A percentile compares a stretch with the other conserved stretches of the same genome.
Evolutionary conservation across 495 filamentous ascomycete genomes (phyloP).

Genomic region (Pseudomonodictys pantanalensis): DNA sequence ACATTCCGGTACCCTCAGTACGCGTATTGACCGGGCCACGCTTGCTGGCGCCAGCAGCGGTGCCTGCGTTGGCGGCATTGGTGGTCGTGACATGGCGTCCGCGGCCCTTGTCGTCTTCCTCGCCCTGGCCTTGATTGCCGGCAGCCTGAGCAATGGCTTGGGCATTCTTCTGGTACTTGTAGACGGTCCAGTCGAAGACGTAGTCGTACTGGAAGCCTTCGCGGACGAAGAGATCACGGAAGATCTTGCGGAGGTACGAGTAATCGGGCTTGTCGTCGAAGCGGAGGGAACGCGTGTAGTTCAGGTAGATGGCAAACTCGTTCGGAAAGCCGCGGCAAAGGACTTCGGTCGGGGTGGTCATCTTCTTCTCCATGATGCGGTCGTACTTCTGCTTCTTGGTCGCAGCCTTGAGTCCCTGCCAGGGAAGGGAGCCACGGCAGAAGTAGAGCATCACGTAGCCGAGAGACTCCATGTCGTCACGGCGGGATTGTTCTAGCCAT

Average conservation of each 20-base stretch:
- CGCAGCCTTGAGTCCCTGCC: slow-evolving; percentile 99
- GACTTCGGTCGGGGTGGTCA: slow-evolving; percentile 99
- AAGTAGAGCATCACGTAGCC: slow-evolving; percentile 99
- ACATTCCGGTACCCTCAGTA: slow-evolving; percentile 93
- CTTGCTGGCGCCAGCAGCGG: slow-evolving; percentile 47
- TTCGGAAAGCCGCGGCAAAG: slow-evolving; percentile 99
- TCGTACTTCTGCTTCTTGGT: slow-evolving; percentile 99
- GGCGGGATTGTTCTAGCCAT: slow-evolving; percentile 84
- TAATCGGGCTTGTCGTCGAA: slow-evolving; percentile 99
- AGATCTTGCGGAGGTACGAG: slow-evolving; percentile 99
- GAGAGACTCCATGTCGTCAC: slow-evolving; percentile 99
- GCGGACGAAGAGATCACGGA: slow-evolving; percentile 98
- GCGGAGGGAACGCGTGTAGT: slow-evolving; percentile 97
- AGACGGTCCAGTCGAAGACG: slow-evolving; percentile 99
- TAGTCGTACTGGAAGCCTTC: slow-evolving; percentile 99
- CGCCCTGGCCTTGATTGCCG: slow-evolving; percentile 61
- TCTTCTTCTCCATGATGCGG: slow-evolving; percentile 99
- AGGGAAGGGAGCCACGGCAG: slow-evolving; percentile 97
- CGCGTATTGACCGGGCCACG: slow-evolving; percentile 42
- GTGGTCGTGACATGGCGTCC: slow-evolving; percentile 48
- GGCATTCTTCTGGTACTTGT: slow-evolving; percentile 99
- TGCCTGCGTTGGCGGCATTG: slow-evolving; percentile 57
- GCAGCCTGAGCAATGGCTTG: slow-evolving; percentile 79
- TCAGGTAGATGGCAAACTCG: slow-evolving; percentile 99
- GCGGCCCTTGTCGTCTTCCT: slow-evolving; percentile 72